Conservation (phyloP, 176 grass and related monocot genomes). For the Juncus inflexus region DNA sequence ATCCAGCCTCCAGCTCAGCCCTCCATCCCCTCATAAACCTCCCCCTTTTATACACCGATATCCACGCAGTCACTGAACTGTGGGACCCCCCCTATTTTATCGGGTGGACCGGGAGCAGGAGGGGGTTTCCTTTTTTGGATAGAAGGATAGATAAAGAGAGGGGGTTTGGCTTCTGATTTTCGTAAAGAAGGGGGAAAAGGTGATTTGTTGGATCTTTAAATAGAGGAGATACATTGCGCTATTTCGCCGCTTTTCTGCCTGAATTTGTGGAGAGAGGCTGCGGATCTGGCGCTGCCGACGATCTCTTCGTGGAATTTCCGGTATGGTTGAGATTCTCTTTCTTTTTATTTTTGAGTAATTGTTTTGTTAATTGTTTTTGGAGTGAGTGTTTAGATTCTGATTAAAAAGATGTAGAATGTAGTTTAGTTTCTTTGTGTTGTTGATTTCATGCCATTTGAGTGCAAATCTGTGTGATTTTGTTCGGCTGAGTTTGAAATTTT, state of each 20-base stretch:
- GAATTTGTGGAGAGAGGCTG: not conserved
- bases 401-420: not conserved
- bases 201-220: not conserved
- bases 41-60: too few relatives aligned
- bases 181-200: too few relatives aligned
- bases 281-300: constrained; percentile 1
- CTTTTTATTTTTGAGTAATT: not conserved
- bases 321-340: not conserved
- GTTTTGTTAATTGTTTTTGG: too few relatives aligned
- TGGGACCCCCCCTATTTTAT: too few relatives aligned
- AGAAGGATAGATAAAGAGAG: too few relatives aligned
- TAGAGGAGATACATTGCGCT: not conserved
- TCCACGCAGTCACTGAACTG: too few relatives aligned
- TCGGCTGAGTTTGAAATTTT: too few relatives aligned
- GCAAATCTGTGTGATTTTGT: not conserved
- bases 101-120: too few relatives aligned
- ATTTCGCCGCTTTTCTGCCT: not conserved
- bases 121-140: not conserved
- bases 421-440: not conserved
- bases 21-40: too few relatives aligned
- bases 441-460: not conserved
- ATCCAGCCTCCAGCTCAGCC: too few relatives aligned
- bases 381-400: too few relatives aligned
- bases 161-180: too few relatives aligned
- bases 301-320: constrained; percentile 3